These are phyloP conservation scores for Sarocladium strictum DNA, from an alignment of 2,329 filamentous ascomycete genomes.

Conservation along the genomic window DNA sequence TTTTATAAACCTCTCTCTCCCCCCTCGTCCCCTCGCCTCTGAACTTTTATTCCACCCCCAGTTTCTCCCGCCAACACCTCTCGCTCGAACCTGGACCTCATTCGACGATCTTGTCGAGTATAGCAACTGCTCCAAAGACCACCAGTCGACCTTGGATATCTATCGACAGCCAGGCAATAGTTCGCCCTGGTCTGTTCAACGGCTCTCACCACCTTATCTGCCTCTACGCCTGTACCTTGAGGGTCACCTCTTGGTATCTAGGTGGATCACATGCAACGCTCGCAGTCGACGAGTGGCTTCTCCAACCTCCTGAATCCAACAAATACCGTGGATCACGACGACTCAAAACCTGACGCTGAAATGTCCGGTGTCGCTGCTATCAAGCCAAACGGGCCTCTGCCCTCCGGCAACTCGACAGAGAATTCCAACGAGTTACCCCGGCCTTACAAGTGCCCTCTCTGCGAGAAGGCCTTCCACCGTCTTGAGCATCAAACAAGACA, in stretches of 20 bases:
- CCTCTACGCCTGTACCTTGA: slow-evolving; percentile 1
- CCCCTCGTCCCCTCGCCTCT: slow-evolving; percentile 7
- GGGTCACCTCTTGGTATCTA: slow-evolving; percentile 6
- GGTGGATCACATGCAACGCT: slow-evolving; percentile 65
- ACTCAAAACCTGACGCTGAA: slow-evolving; percentile 30
- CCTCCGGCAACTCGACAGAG: slow-evolving; percentile 47
- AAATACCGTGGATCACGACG: slow-evolving; percentile 19
- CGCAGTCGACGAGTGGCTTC: slow-evolving; percentile 68
- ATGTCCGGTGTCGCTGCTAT: slow-evolving; percentile 52
- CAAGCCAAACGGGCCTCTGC: slow-evolving; percentile 57
- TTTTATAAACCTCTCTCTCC: slow-evolving; percentile 10
- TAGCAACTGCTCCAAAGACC: neutral
- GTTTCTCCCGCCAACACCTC: slow-evolving; percentile 4
- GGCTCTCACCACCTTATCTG: neutral
- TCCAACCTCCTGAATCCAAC: slow-evolving; percentile 66
- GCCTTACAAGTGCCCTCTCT: slow-evolving; percentile 97
- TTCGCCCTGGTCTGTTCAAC: neutral
- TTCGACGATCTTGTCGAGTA: neutral
- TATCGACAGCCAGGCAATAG: neutral
- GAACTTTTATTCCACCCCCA: slow-evolving; percentile 7
- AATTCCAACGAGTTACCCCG: slow-evolving; percentile 68
- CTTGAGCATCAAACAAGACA: slow-evolving; percentile 88
- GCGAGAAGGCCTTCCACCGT: slow-evolving; percentile 97
- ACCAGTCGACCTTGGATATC: neutral
- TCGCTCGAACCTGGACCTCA: neutral